Base-by-base conservation (phyloP, 352 stramenopile species). In the Phytophthora multivora region DNA sequence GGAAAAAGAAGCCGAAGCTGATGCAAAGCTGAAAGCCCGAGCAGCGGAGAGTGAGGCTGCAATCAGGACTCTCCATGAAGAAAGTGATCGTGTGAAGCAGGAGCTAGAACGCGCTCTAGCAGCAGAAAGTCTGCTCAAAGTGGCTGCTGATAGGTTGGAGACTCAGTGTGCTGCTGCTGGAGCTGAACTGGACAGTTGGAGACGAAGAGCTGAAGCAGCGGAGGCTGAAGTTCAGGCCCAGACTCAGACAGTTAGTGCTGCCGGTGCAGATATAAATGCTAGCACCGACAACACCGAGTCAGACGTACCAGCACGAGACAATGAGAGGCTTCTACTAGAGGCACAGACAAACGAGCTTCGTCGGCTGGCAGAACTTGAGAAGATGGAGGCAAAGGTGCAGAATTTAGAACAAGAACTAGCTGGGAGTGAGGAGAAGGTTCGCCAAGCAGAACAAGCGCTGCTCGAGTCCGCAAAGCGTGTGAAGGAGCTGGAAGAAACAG, bases 301-400 rank as follows among this genome's bases (percentile, higher is more conserved):
- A 5, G 51, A 63, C 39, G 52, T 50, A 42, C 57, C 51, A 16
- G 64, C 59, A 16, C 67, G 82, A 11, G 75, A 66, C 12, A 82
- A 66, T 40, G 78, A 90, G 48, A 77, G 72, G 12, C 42, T 91
- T 15, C 36, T 91, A 5, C 51, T 93, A 3, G 84, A 91, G 52
- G 79, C 77, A 10, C 84, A 93, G 45, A 90, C 84, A 0, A 89
- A 90, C 16, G 84, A 93, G 30, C 56, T 93, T 28, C 84, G 81
- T 5, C 81, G 70, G 26, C 31, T 88, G 9, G 84, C 79, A 6
- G 84, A 93, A 31, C 69, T 91, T 4, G 82, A 93, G 45, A 88
- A 85, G 43, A 67, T 92, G 59, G 86, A 93, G 51, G 36, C 77
- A 5, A 90, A 84, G 45, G 45, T 86, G 2, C 77, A 89, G 35